Conservation (phyloP, 1,139 yeast genomes). For the Spathaspora sp. region DNA sequence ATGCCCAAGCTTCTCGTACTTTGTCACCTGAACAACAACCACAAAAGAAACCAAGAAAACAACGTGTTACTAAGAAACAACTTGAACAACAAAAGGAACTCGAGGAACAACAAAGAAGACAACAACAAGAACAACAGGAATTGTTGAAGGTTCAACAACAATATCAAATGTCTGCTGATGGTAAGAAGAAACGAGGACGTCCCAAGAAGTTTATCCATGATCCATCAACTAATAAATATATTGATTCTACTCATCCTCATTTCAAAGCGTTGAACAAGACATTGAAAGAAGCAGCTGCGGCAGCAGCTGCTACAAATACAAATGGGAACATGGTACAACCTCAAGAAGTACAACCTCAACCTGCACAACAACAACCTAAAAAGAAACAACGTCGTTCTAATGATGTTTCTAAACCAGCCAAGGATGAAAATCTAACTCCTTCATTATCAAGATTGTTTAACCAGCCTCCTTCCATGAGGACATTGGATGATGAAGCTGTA, state of each 20-base stretch:
- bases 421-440: slow-evolving; percentile 6
- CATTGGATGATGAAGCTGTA: slow-evolving; percentile 38
- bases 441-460: slow-evolving; percentile 24
- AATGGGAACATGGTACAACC: neutral
- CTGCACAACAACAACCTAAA: slow-evolving; percentile 5
- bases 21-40: slow-evolving; percentile 5
- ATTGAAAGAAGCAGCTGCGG: slow-evolving; percentile 23
- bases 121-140: slow-evolving; percentile 7
- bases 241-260: slow-evolving; percentile 46
- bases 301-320: neutral
- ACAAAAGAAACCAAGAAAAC: slow-evolving; percentile 10
- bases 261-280: slow-evolving; percentile 40
- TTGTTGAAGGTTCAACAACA: slow-evolving; percentile 9
- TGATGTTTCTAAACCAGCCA: slow-evolving; percentile 1
- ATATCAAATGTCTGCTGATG: slow-evolving; percentile 10
- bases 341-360: slow-evolving; percentile 3
- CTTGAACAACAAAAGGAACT: slow-evolving; percentile 10
- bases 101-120: slow-evolving; percentile 8
- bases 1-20: neutral
- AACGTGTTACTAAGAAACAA: slow-evolving; percentile 13
- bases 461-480: slow-evolving; percentile 30
- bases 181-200: slow-evolving; percentile 45
- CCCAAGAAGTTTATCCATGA: slow-evolving; percentile 46
- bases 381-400: slow-evolving; percentile 6
- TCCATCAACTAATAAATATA: slow-evolving; percentile 41